phyloP scores from a whole-genome alignment of 305 asterid genomes.

The Solanum aculeatissimum region DNA sequence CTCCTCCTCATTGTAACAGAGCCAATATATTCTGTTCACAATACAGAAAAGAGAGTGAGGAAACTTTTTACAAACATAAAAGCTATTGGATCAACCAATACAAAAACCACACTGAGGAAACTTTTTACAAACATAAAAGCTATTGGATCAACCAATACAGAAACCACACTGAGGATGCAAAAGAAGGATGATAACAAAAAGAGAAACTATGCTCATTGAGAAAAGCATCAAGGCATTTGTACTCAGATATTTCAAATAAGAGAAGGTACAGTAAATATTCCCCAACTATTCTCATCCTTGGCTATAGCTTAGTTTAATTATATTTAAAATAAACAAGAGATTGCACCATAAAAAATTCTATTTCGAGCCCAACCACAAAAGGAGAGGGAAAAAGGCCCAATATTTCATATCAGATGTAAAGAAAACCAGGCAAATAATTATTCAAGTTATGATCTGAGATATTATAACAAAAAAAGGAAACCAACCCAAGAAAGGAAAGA shows the following conservation, averaged over 20 bases:
- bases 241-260: neutral
- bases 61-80: neutral
- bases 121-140: neutral
- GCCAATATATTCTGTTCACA: neutral
- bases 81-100: neutral
- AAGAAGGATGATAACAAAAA: neutral
- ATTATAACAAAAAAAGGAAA: neutral
- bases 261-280: neutral
- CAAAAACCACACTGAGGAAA: neutral
- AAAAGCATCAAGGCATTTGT: neutral
- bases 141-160: neutral
- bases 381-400: neutral
- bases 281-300: neutral
- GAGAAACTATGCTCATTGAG: neutral
- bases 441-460: neutral
- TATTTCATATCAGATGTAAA: neutral
- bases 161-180: neutral
- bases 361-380: neutral
- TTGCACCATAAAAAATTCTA: neutral
- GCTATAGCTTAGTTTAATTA: neutral
- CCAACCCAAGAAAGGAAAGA: neutral
- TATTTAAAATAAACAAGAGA: neutral
- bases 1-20: conserved; percentile 61
- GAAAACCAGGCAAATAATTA: neutral
- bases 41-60: neutral